Conservation (phyloP, 2,329 filamentous ascomycete species). For the Drechslerella coelobrocha region DNA sequence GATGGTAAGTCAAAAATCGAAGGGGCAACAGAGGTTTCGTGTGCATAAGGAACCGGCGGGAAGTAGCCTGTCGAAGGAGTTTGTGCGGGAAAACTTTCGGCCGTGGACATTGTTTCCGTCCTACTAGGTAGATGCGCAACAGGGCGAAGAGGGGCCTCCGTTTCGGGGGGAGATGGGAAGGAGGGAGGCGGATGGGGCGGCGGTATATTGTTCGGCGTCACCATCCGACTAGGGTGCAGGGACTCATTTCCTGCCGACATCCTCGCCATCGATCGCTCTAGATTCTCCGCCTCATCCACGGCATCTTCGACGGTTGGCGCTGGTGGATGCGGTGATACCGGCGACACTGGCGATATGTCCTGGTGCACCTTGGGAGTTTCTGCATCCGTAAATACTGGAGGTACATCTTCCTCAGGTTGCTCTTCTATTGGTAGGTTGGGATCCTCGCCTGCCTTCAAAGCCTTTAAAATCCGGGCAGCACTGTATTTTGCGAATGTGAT, state of each 20-base stretch:
- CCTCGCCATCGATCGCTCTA: constrained; percentile 58
- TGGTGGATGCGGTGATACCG: constrained; percentile 44
- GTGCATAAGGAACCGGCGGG: constrained; percentile 51
- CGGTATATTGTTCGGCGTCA: constrained; percentile 52
- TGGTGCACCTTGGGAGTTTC: constrained; percentile 59
- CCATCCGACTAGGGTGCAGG: constrained; percentile 59
- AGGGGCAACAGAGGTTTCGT: constrained; percentile 54
- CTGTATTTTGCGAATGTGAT: constrained; percentile 98
- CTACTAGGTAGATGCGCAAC: constrained; percentile 31
- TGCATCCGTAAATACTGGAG: constrained; percentile 64
- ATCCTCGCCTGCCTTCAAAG: constrained; percentile 86
- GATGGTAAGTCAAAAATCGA: constrained; percentile 51
- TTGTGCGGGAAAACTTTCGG: constrained; percentile 60
- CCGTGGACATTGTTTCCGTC: constrained; percentile 53
- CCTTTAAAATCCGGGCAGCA: constrained; percentile 85
- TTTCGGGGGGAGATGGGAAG: constrained; percentile 56
- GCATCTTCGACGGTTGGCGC: constrained; percentile 65
- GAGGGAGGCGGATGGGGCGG: constrained; percentile 57
- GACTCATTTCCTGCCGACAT: constrained; percentile 64
- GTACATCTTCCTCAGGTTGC: constrained; percentile 59
- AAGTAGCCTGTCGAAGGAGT: constrained; percentile 51
- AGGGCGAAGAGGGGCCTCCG: constrained; percentile 27
- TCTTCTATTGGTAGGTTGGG: constrained; percentile 71
- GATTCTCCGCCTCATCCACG: constrained; percentile 60
- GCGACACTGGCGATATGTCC: constrained; percentile 42